Evolutionary conservation across 805 yeast genomes (phyloP).

Genomic region (Candida palmyrensis): DNA sequence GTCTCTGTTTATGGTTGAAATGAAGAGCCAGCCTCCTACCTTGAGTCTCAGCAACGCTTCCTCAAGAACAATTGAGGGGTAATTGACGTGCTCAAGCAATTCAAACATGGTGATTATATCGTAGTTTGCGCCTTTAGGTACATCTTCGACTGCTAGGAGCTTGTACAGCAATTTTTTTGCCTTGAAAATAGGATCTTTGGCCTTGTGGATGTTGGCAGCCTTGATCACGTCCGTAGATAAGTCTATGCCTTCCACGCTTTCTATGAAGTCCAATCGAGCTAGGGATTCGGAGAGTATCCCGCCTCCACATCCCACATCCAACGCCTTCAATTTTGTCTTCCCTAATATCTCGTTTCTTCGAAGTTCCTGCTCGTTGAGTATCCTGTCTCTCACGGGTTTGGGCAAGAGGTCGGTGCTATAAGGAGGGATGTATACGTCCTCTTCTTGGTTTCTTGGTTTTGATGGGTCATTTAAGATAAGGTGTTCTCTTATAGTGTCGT

Average conservation of each 20-base stretch:
- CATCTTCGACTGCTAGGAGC: conserved; percentile 57
- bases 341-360: conserved; percentile 34
- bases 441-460: conserved; percentile 26
- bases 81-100: conserved; percentile 89
- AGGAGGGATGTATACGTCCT: conserved; percentile 70
- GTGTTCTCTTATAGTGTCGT: conserved; percentile 47
- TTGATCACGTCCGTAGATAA: conserved; percentile 75
- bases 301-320: conserved; percentile 99
- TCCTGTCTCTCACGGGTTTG: conserved; percentile 39
- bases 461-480: conserved; percentile 34
- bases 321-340: conserved; percentile 42
- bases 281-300: conserved; percentile 85
- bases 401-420: conserved; percentile 69
- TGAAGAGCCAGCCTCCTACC: conserved; percentile 78
- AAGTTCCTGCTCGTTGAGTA: conserved; percentile 45
- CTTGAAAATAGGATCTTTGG: conserved; percentile 49
- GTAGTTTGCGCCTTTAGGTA: conserved; percentile 42
- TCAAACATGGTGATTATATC: conserved; percentile 91
- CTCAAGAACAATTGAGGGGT: conserved; percentile 69
- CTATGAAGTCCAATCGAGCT: conserved; percentile 66
- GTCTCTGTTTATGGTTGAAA: conserved; percentile 92
- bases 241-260: conserved; percentile 75
- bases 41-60: conserved; percentile 64
- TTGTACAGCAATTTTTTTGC: conserved; percentile 51
- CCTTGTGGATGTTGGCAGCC: conserved; percentile 70